Evolutionary conservation across 805 yeast genomes (phyloP).

Genomic region (Starmera dryadoides): DNA sequence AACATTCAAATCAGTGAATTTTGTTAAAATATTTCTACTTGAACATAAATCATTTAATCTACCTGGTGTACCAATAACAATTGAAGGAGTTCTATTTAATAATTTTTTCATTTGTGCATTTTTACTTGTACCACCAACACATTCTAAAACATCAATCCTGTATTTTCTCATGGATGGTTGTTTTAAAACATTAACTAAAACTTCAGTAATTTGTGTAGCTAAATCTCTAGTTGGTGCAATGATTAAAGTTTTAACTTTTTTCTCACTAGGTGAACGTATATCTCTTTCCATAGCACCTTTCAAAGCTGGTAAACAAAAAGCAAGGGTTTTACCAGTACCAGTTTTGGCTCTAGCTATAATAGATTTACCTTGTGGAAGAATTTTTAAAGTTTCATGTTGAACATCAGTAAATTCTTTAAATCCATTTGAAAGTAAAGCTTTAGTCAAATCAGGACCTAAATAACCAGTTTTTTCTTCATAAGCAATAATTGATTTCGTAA

Average conservation of each 20-base stretch:
- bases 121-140: constrained; percentile 63
- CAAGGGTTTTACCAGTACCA: constrained; percentile 92
- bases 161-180: constrained; percentile 15
- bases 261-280: constrained; percentile 16
- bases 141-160: constrained; percentile 35
- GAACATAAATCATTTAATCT: constrained; percentile 59
- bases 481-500: not conserved
- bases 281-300: constrained; percentile 20
- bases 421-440: constrained; percentile 35
- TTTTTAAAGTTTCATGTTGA: constrained; percentile 55
- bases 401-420: constrained; percentile 57
- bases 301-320: constrained; percentile 71
- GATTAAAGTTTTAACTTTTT: constrained; percentile 52
- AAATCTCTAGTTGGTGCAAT: constrained; percentile 90
- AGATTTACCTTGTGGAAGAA: constrained; percentile 51
- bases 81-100: constrained; percentile 36
- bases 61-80: constrained; percentile 88
- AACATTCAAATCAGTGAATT: constrained; percentile 48
- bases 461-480: constrained; percentile 20
- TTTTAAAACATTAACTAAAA: constrained; percentile 43
- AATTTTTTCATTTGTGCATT: constrained; percentile 28
- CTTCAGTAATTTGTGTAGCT: constrained; percentile 73
- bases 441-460: constrained; percentile 20
- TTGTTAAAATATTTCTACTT: constrained; percentile 34
- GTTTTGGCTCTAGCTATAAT: constrained; percentile 87